Evolutionary conservation across 2,329 filamentous ascomycete species (phyloP).

Genomic region (Torrubiella hemipterigena): DNA sequence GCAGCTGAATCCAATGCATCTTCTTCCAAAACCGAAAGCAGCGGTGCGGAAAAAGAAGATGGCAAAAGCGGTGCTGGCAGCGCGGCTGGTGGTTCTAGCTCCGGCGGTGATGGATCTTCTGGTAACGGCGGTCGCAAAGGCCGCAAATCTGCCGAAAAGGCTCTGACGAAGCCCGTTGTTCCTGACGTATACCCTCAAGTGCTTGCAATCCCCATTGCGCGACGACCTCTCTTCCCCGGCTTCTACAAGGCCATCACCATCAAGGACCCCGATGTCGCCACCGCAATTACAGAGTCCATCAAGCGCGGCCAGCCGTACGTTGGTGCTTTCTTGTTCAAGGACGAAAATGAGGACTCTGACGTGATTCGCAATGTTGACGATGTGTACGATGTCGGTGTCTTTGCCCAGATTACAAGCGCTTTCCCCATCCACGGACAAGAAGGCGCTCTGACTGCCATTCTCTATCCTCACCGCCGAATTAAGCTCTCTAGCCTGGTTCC

Average conservation of each 20-base stretch:
- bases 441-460: conserved; percentile 75
- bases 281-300: conserved; percentile 90
- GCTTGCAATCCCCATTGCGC: conserved; percentile 91
- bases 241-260: conserved; percentile 99
- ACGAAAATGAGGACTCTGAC: conserved; percentile 88
- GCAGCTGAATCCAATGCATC: conserved; percentile 10
- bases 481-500: conserved; percentile 75
- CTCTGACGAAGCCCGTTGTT: conserved; percentile 75
- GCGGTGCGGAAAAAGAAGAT: conserved; percentile 26
- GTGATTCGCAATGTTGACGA: conserved; percentile 83
- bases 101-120: conserved; percentile 41
- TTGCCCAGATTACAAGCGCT: conserved; percentile 93
- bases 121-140: conserved; percentile 59
- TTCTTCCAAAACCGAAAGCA: conserved; percentile 32
- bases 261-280: conserved; percentile 79
- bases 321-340: conserved; percentile 92
- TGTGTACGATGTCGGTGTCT: conserved; percentile 91
- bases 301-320: conserved; percentile 96
- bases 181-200: conserved; percentile 96
- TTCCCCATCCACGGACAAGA: conserved; percentile 86
- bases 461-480: conserved; percentile 93
- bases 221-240: conserved; percentile 86
- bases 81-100: conserved; percentile 36
- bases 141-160: conserved; percentile 59
- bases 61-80: conserved; percentile 37